A percentile compares a stretch with the other conserved stretches of the same genome.
phyloP scores from a whole-genome alignment of 2,329 filamentous ascomycete species.

The Xylariaceae sp. region DNA sequence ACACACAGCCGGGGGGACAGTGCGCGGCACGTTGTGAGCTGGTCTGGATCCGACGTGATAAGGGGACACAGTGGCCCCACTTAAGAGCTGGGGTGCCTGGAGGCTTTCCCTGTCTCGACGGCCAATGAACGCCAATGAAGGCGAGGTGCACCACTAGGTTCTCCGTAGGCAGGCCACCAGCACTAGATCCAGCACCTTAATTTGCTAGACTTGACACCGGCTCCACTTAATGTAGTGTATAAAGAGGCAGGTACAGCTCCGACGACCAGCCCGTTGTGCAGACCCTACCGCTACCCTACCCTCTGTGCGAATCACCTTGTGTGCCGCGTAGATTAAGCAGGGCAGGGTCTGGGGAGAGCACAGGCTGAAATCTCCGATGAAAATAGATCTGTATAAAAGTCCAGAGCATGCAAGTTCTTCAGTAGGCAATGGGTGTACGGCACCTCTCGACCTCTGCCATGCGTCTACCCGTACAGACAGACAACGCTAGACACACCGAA shows the following conservation, averaged over 20 bases:
- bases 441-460: too few relatives aligned
- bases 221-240: not conserved
- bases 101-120: not conserved
- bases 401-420: too few relatives aligned
- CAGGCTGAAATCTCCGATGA: not conserved
- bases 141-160: not conserved
- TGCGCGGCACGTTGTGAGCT: slow-evolving; percentile 10
- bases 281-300: not conserved
- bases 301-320: not conserved
- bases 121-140: not conserved
- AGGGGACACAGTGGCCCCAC: not conserved
- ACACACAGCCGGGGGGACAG: slow-evolving; percentile 2
- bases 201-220: not conserved
- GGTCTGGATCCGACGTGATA: slow-evolving; percentile 7
- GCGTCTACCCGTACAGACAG: too few relatives aligned
- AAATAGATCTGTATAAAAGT: not conserved
- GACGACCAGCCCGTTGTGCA: not conserved
- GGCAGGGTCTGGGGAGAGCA: not conserved
- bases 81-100: not conserved
- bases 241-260: not conserved
- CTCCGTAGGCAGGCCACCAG: not conserved
- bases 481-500: too few relatives aligned
- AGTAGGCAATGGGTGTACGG: too few relatives aligned
- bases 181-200: not conserved
- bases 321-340: too few relatives aligned